These are phyloP conservation scores for Colletotrichum acutatum DNA, from an alignment of 2,329 filamentous ascomycete species.

Conservation along the genomic window DNA sequence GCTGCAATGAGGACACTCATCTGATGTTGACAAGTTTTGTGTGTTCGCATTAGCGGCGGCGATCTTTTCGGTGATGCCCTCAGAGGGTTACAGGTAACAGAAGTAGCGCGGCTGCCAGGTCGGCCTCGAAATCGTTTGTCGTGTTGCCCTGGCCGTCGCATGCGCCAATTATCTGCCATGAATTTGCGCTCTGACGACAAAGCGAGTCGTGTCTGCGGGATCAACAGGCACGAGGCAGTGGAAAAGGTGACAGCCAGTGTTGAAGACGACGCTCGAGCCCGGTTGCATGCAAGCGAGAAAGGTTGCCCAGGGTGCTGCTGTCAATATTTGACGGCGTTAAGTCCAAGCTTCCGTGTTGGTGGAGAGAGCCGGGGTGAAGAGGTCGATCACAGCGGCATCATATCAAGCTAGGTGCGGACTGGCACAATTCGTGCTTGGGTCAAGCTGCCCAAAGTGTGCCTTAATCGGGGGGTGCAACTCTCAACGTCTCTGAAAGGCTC, in stretches of 20 bases:
- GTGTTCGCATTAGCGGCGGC: conserved; percentile 23
- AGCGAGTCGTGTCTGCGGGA: conserved; percentile 14
- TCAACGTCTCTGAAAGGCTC: conserved; percentile 5
- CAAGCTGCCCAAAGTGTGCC: conserved; percentile 15
- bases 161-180: neutral
- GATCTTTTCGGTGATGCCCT: neutral
- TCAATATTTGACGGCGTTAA: conserved; percentile 29
- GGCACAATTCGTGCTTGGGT: neutral
- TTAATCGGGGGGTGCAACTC: conserved; percentile 8
- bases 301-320: conserved; percentile 18
- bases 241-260: neutral
- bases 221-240: neutral
- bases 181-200: conserved; percentile 11
- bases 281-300: conserved; percentile 30
- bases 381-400: conserved; percentile 17
- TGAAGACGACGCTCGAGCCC: conserved; percentile 32
- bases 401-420: neutral
- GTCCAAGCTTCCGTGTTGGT: conserved; percentile 23
- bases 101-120: neutral
- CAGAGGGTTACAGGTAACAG: neutral
- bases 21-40: conserved; percentile 15
- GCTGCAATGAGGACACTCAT: conserved; percentile 20
- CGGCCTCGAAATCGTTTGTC: neutral
- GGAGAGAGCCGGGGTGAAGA: conserved; percentile 4
- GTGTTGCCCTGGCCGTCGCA: neutral